Percentiles rank a stretch among this genome's conserved stretches.
phyloP scores from a whole-genome alignment of 2,329 filamentous ascomycete genomes.

The Alternaria atra region DNA sequence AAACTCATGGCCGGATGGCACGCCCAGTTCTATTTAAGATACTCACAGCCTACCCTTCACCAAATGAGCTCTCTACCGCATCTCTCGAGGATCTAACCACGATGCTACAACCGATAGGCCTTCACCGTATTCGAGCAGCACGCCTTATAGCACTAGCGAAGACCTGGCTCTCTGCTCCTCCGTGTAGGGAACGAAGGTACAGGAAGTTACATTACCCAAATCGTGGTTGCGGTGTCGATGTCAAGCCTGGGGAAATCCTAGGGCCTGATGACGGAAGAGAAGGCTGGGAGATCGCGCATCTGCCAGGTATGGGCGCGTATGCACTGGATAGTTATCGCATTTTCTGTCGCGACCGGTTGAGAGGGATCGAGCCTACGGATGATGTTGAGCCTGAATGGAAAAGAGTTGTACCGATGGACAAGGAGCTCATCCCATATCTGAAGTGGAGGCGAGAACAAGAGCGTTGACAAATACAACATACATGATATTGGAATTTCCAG shows the following conservation, averaged over 20 bases:
- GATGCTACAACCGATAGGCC: slow-evolving; percentile 38
- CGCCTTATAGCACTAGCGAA: slow-evolving; percentile 76
- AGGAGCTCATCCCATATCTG: slow-evolving; percentile 86
- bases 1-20: slow-evolving; percentile 76
- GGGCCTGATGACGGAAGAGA: slow-evolving; percentile 52
- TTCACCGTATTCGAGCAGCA: slow-evolving; percentile 62
- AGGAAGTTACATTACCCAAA: slow-evolving; percentile 59
- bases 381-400: slow-evolving; percentile 88
- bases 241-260: slow-evolving; percentile 54
- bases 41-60: slow-evolving; percentile 73
- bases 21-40: slow-evolving; percentile 78
- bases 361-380: slow-evolving; percentile 65
- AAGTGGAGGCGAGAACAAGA: slow-evolving; percentile 93
- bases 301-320: slow-evolving; percentile 78
- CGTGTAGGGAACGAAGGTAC: slow-evolving; percentile 65
- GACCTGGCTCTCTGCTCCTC: slow-evolving; percentile 72
- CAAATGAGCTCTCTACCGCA: slow-evolving; percentile 64
- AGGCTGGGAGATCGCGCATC: slow-evolving; percentile 84
- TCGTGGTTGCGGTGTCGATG: slow-evolving; percentile 44
- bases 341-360: slow-evolving; percentile 83
- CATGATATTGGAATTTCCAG: neutral
- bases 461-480: neutral
- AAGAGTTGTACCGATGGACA: slow-evolving; percentile 81
- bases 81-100: slow-evolving; percentile 24
- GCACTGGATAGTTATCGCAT: slow-evolving; percentile 92